Conservation (phyloP, 2,329 filamentous ascomycete species). For the Aspergillus tubingensis region DNA sequence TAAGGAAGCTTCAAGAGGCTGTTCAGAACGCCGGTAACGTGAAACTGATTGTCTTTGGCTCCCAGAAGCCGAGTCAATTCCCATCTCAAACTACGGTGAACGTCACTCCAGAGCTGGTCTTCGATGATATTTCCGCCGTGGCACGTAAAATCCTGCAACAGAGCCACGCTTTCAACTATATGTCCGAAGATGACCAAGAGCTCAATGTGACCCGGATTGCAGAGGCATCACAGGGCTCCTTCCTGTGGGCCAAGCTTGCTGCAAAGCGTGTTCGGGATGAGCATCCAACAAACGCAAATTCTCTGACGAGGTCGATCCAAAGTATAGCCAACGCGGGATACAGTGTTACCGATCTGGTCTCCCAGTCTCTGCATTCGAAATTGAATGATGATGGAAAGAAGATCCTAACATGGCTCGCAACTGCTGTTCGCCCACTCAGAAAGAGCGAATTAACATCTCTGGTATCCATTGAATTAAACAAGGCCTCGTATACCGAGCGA, state of each 20-base stretch:
- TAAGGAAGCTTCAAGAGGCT: slow-evolving; percentile 29
- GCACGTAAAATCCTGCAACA: slow-evolving; percentile 30
- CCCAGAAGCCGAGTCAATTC: slow-evolving; percentile 20
- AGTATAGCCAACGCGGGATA: slow-evolving; percentile 26
- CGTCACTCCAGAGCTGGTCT: slow-evolving; percentile 34
- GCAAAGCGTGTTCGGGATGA: slow-evolving; percentile 34
- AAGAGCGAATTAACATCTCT: slow-evolving; percentile 34
- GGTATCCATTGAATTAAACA: slow-evolving; percentile 33
- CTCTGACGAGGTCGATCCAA: slow-evolving; percentile 31
- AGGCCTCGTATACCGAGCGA: slow-evolving; percentile 28
- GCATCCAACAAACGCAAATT: slow-evolving; percentile 20
- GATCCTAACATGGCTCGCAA: slow-evolving; percentile 41
- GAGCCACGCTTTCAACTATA: slow-evolving; percentile 23
- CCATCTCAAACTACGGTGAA: slow-evolving; percentile 23
- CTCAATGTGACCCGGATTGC: slow-evolving; percentile 33
- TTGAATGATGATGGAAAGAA: slow-evolving; percentile 33
- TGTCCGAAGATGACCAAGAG: slow-evolving; percentile 38
- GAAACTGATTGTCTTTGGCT: slow-evolving; percentile 33
- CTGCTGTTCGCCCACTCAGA: slow-evolving; percentile 37
- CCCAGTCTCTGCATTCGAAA: slow-evolving; percentile 25
- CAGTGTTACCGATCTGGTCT: slow-evolving; percentile 36
- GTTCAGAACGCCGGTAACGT: slow-evolving; percentile 25
- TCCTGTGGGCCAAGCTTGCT: slow-evolving; percentile 44
- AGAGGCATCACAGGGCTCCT: slow-evolving; percentile 39
- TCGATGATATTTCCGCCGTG: slow-evolving; percentile 40